These are phyloP conservation scores for Exophiala lecanii-corni DNA, from an alignment of 2,329 filamentous ascomycete species.

Conservation along the genomic window DNA sequence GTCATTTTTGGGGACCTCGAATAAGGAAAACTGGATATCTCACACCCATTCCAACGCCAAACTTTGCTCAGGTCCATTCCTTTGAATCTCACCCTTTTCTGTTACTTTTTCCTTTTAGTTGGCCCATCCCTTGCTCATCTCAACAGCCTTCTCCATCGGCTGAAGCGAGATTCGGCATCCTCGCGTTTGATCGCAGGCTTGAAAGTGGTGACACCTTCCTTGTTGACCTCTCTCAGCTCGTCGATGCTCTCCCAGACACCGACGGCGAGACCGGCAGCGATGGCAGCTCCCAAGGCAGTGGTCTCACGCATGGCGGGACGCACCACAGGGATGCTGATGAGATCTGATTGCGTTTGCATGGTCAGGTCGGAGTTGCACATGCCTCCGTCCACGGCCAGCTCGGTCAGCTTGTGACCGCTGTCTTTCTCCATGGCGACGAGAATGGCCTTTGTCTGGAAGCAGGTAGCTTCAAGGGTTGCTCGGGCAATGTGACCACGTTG, in stretches of 20 bases:
- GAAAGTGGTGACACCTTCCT: conserved; percentile 65
- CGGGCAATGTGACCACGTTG: conserved; percentile 81
- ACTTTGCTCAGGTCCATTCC: no score
- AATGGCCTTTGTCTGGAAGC: conserved; percentile 89
- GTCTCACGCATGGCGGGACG: conserved; percentile 87
- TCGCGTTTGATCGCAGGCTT: conserved; percentile 58
- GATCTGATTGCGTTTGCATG: conserved; percentile 82
- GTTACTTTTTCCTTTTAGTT: no score
- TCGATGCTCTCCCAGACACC: conserved; percentile 72
- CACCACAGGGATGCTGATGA: conserved; percentile 77
- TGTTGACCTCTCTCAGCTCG: conserved; percentile 70
- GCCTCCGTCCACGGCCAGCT: conserved; percentile 80
- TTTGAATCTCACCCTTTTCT: no score
- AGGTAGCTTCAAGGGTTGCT: conserved; percentile 84
- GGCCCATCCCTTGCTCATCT: conserved; percentile 55
- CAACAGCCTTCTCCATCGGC: conserved; percentile 70
- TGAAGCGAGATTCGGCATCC: conserved; percentile 60
- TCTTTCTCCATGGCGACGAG: conserved; percentile 88
- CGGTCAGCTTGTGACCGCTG: conserved; percentile 67
- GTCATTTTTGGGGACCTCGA: no score
- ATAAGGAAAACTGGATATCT: no score
- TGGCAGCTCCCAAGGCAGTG: conserved; percentile 80
- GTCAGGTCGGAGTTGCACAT: conserved; percentile 84
- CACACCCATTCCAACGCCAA: no score
- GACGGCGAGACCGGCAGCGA: conserved; percentile 80